phyloP scores from a whole-genome alignment of 306 rosid species.

The Medicago ruthenica region DNA sequence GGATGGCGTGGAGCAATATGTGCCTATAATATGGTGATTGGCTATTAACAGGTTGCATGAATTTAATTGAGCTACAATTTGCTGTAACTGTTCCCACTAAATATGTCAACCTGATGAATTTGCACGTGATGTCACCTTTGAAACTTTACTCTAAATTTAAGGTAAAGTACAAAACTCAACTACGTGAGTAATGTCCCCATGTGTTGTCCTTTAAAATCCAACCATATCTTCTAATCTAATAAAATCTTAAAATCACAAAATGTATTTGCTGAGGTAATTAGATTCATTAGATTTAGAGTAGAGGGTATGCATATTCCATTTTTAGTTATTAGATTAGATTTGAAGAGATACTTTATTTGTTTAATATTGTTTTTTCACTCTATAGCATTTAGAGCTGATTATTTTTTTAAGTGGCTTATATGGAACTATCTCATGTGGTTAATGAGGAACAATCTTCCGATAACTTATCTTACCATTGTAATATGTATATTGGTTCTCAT shows the following conservation, averaged over 20 bases:
- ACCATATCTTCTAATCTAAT: constrained; percentile 39
- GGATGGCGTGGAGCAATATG: constrained; percentile 49
- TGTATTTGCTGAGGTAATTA: not conserved
- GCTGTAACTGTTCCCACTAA: constrained; percentile 47
- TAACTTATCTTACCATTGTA: too few relatives aligned
- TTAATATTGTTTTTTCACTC: not conserved
- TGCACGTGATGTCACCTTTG: constrained; percentile 45
- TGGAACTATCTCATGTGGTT: too few relatives aligned
- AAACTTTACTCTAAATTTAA: constrained; percentile 44
- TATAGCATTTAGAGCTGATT: too few relatives aligned
- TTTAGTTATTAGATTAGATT: not conserved
- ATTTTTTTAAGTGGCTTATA: too few relatives aligned
- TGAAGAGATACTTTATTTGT: not conserved
- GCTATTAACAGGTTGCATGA: not conserved
- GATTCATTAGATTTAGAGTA: not conserved
- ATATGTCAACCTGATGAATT: constrained; percentile 32
- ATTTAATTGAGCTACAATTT: constrained; percentile 26
- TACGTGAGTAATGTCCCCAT: constrained; percentile 38
- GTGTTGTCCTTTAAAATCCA: constrained; percentile 52
- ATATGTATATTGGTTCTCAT: too few relatives aligned
- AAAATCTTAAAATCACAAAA: not conserved
- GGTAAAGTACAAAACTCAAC: constrained; percentile 48
- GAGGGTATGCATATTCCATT: not conserved
- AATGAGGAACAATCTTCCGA: too few relatives aligned
- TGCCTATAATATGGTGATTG: constrained; percentile 25